These are phyloP conservation scores for Pleurotus salmoneostramineus DNA, from an alignment of 768 basidiomycete species.

Conservation along the genomic window DNA sequence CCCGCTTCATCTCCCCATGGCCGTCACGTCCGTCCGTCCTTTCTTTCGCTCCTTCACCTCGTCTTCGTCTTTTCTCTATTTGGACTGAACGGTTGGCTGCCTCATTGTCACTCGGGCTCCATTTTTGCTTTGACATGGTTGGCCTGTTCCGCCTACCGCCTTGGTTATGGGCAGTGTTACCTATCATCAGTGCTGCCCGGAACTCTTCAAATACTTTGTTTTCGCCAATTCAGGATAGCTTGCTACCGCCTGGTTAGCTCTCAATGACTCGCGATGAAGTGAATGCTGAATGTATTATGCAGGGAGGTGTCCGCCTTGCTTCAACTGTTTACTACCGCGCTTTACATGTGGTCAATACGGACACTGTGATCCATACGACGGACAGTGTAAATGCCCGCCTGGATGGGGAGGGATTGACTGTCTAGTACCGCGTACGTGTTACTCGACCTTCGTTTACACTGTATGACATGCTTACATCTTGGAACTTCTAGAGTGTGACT, in stretches of 20 bases:
- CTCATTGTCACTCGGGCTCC: no score
- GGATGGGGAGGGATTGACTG: constrained; percentile 99
- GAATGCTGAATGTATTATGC: not conserved
- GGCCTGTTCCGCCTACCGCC: not conserved
- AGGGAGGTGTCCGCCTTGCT: constrained; percentile 83
- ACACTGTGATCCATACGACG: constrained; percentile 85
- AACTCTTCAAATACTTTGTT: not conserved
- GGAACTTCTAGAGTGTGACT: constrained; percentile 74
- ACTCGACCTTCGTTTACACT: not conserved
- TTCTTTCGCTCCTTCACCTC: no score
- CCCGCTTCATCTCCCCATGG: no score
- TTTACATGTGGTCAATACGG: constrained; percentile 94
- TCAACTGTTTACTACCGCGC: constrained; percentile 91
- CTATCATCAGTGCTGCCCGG: not conserved
- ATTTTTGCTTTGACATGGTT: not conserved
- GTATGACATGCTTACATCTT: not conserved
- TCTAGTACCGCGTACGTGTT: constrained; percentile 75
- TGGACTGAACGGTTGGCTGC: no score
- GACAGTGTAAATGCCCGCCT: constrained; percentile 93
- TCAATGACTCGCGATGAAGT: not conserved
- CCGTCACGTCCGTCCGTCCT: no score
- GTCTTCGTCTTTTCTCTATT: no score
- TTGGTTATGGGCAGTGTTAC: not conserved
- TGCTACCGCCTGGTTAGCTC: constrained; percentile 15
- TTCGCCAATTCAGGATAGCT: not conserved